Conservation (phyloP, 371 early-diverging fungal genomes). For the Parasitella parasitica region DNA sequence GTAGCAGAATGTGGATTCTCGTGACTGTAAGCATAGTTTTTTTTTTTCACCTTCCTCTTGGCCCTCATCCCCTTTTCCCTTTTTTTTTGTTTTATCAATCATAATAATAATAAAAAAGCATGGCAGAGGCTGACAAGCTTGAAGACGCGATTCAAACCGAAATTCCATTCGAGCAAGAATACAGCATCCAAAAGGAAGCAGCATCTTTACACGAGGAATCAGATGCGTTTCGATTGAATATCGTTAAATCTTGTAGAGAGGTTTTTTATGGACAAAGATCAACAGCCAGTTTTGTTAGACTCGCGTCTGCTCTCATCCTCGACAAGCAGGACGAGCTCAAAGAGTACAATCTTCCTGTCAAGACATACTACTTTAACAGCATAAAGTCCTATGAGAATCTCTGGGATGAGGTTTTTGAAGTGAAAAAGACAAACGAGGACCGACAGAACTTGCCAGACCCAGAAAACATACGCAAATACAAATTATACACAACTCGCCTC, state of each 20-base stretch:
- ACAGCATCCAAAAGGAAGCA: not conserved
- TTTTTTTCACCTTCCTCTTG: too few species aligned
- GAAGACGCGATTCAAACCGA: not conserved
- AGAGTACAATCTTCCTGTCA: slow-evolving; percentile 15
- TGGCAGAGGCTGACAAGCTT: not conserved
- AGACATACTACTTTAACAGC: slow-evolving; percentile 31
- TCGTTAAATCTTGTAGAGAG: not conserved
- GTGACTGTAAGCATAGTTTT: too few species aligned
- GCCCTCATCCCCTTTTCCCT: not conserved
- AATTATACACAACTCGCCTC: slow-evolving; percentile 3
- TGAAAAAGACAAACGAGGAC: not conserved
- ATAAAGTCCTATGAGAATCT: slow-evolving; percentile 31
- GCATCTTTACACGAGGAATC: not conserved
- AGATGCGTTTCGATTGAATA: not conserved
- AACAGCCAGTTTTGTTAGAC: slow-evolving; percentile 23
- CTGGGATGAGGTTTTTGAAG: slow-evolving; percentile 35
- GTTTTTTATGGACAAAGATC: slow-evolving; percentile 23
- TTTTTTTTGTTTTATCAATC: too few species aligned
- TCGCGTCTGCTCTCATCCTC: slow-evolving; percentile 26
- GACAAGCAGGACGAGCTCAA: slow-evolving; percentile 28
- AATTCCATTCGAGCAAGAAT: not conserved
- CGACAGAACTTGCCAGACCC: not conserved
- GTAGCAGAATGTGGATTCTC: too few species aligned
- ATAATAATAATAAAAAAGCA: too few species aligned
- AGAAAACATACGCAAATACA: slow-evolving; percentile 14